These are phyloP conservation scores for Plasmodium fragile DNA, from an alignment of 169 alveolate genomes.

Conservation along the genomic window DNA sequence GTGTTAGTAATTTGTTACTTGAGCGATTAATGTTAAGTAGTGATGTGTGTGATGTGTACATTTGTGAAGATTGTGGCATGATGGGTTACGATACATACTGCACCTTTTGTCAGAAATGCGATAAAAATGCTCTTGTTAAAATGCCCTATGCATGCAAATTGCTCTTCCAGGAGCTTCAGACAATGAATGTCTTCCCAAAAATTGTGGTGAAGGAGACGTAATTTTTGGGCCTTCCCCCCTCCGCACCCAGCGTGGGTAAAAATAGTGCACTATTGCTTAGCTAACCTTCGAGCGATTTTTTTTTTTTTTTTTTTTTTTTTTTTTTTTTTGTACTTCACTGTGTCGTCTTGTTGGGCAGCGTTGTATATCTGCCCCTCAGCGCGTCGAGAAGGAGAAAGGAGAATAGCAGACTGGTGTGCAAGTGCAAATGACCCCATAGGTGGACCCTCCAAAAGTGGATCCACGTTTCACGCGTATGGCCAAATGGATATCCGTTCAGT, in stretches of 20 bases:
- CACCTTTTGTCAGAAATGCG: conserved; percentile 92
- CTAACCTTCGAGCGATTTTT: not conserved
- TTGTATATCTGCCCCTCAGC: not conserved
- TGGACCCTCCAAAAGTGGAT: not conserved
- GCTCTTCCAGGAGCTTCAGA: conserved; percentile 92
- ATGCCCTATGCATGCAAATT: conserved; percentile 97
- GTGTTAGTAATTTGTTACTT: conserved; percentile 96
- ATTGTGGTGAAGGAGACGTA: conserved; percentile 76
- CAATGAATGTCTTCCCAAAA: conserved; percentile 93
- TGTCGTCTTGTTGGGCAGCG: not conserved
- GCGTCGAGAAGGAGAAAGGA: not conserved
- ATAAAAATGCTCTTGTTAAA: conserved; percentile 82
- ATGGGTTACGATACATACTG: conserved; percentile 96
- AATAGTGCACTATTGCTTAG: not conserved
- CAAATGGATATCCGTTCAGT: not conserved
- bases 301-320: not conserved
- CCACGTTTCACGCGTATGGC: not conserved
- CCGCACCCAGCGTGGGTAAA: not conserved
- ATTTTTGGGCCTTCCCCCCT: not conserved
- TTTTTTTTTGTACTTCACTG: not conserved
- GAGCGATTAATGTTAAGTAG: conserved; percentile 98
- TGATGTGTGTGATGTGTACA: conserved; percentile 96
- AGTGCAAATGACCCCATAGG: not conserved
- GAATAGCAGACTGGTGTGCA: not conserved
- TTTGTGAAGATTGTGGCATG: conserved; percentile 96